Conservation (phyloP, 306 rosid genomes). For the Inga laurina region DNA sequence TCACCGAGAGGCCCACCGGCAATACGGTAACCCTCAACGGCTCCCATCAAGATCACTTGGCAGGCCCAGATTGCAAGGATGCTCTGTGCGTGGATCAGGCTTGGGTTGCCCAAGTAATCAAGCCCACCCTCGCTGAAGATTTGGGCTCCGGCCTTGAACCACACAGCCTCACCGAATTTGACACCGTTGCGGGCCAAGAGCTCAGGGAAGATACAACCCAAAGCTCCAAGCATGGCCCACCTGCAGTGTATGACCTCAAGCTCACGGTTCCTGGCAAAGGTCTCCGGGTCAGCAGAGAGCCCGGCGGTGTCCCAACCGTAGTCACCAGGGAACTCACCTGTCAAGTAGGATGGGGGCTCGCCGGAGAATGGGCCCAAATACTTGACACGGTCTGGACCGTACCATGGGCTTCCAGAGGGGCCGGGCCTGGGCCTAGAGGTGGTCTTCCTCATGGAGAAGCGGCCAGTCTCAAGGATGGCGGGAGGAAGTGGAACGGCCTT, state of each 20-base stretch:
- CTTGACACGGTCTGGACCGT: conserved; percentile 69
- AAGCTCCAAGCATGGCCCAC: conserved; percentile 75
- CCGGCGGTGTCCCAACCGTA: conserved; percentile 78
- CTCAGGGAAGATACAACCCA: conserved; percentile 67
- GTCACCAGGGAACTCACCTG: conserved; percentile 66
- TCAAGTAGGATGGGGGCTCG: conserved; percentile 57
- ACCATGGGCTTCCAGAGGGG: conserved; percentile 69
- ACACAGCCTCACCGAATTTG: conserved; percentile 62
- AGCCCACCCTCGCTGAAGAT: conserved; percentile 72
- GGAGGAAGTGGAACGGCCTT: conserved; percentile 50
- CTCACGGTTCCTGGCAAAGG: conserved; percentile 60
- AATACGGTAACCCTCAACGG: conserved; percentile 62
- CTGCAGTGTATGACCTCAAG: conserved; percentile 60
- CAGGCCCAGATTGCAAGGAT: conserved; percentile 64
- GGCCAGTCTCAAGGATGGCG: conserved; percentile 25
- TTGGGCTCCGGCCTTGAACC: conserved; percentile 72
- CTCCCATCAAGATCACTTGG: conserved; percentile 68
- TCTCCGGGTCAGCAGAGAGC: conserved; percentile 70
- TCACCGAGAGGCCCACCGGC: conserved; percentile 68
- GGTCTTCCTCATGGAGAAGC: conserved; percentile 55
- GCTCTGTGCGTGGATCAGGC: conserved; percentile 67
- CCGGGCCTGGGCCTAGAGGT: background rate
- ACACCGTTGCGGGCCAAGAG: conserved; percentile 60
- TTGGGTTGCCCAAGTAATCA: conserved; percentile 71
- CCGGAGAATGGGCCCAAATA: conserved; percentile 76